Conservation (phyloP, 2,329 filamentous ascomycete species). For the Aspergillus awamori region DNA sequence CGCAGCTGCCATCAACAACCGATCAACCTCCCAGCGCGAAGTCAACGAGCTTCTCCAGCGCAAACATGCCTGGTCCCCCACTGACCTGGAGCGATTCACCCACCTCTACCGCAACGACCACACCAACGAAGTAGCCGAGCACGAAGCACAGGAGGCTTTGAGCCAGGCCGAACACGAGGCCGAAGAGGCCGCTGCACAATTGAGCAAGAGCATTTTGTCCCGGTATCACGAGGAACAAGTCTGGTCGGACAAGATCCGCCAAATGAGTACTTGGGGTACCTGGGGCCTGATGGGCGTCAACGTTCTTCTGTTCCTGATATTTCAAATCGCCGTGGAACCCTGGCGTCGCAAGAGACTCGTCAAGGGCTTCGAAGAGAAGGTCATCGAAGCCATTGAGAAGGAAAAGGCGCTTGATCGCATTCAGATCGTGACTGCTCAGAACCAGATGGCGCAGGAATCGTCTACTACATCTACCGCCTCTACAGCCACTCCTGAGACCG, state of each 20-base stretch:
- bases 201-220: conserved; percentile 82
- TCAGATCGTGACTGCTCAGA: conserved; percentile 11
- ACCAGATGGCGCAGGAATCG: not conserved
- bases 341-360: conserved; percentile 84
- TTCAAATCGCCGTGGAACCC: conserved; percentile 89
- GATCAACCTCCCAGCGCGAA: conserved; percentile 89
- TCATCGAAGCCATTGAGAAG: conserved; percentile 70
- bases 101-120: conserved; percentile 89
- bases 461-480: not conserved
- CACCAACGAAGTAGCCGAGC: conserved; percentile 83
- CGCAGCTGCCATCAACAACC: conserved; percentile 78
- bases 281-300: conserved; percentile 98
- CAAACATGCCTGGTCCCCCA: conserved; percentile 86
- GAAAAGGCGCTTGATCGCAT: conserved; percentile 52
- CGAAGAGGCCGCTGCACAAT: conserved; percentile 71
- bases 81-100: conserved; percentile 93
- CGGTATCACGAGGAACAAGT: conserved; percentile 99
- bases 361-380: conserved; percentile 77
- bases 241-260: conserved; percentile 95
- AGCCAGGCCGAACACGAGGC: conserved; percentile 76
- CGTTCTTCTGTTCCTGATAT: conserved; percentile 80
- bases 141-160: conserved; percentile 70
- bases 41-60: conserved; percentile 91
- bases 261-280: conserved; percentile 97
- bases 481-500: conserved; percentile 1